Percentiles rank a stretch among this genome's conserved stretches.
These are phyloP conservation scores for Elaeis guineensis DNA, from an alignment of 176 grass and related monocot species.

Conservation along the genomic window DNA sequence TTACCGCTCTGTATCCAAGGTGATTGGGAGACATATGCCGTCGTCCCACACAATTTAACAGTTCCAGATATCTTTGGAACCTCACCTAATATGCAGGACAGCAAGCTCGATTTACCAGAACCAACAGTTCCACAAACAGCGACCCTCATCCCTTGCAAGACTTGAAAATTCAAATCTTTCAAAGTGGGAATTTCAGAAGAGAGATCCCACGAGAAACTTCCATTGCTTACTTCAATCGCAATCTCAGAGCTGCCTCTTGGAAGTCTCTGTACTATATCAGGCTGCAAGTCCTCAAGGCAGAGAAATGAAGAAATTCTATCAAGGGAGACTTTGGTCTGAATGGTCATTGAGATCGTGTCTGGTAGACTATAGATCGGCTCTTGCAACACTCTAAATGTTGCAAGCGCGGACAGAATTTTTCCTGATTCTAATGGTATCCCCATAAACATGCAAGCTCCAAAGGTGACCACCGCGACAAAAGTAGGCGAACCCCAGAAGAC, in stretches of 20 bases:
- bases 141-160: constrained; percentile 35
- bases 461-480: constrained; percentile 67
- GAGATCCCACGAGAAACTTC: constrained; percentile 58
- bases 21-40: constrained; percentile 31
- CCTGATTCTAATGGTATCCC: constrained; percentile 61
- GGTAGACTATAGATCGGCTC: constrained; percentile 57
- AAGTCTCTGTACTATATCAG: constrained; percentile 34
- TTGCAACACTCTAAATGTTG: constrained; percentile 66
- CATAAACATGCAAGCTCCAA: constrained; percentile 44
- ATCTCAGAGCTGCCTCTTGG: constrained; percentile 34
- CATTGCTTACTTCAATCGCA: constrained; percentile 34
- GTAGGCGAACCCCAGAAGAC: constrained; percentile 50
- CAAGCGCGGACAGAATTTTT: constrained; percentile 60
- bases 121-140: constrained; percentile 72
- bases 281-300: constrained; percentile 41
- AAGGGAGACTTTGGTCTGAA: constrained; percentile 73
- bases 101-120: constrained; percentile 67
- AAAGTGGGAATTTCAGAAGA: constrained; percentile 30
- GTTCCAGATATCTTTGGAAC: constrained; percentile 49
- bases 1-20: constrained; percentile 48
- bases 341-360: constrained; percentile 28
- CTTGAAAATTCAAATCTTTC: constrained; percentile 41
- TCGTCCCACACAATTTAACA: constrained; percentile 20
- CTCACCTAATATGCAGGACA: constrained; percentile 70
- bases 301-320: constrained; percentile 54